phyloP scores from a whole-genome alignment of 148 eudicot genomes.

The Vaccinium darrowii region DNA sequence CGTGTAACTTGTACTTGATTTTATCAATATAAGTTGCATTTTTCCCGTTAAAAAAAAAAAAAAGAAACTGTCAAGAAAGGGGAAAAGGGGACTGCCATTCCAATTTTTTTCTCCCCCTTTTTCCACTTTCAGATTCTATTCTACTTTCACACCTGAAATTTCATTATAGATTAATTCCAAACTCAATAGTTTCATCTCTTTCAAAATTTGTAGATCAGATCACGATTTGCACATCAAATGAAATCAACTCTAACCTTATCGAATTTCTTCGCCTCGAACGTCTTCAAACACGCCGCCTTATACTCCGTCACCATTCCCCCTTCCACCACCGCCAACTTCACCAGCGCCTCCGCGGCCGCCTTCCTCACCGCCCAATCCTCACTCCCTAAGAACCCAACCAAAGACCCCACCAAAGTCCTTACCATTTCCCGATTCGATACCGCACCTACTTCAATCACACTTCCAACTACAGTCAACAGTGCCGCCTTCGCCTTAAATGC shows the following conservation, averaged over 20 bases:
- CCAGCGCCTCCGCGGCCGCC: constrained; percentile 74
- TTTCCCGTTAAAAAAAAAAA: too few relatives aligned
- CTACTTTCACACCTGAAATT: too few relatives aligned
- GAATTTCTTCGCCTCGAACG: constrained; percentile 66
- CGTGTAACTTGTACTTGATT: too few relatives aligned
- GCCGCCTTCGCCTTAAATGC: constrained; percentile 73
- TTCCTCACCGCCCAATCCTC: constrained; percentile 90
- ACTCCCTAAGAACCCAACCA: constrained; percentile 56
- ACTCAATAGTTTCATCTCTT: too few relatives aligned
- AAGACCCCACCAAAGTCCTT: constrained; percentile 53
- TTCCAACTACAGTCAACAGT: constrained; percentile 50
- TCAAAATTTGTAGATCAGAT: too few relatives aligned
- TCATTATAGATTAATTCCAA: too few relatives aligned
- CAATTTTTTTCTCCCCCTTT: too few relatives aligned
- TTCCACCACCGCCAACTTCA: constrained; percentile 63
- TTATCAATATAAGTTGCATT: too few relatives aligned
- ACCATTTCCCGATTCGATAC: constrained; percentile 40
- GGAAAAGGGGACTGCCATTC: too few relatives aligned
- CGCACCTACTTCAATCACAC: constrained; percentile 51
- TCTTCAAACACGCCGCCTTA: constrained; percentile 62
- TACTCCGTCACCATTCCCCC: constrained; percentile 49
- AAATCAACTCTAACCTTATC: constrained; percentile 57
- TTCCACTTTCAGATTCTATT: too few relatives aligned
- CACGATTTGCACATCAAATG: not conserved
- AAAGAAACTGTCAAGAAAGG: too few relatives aligned